These are phyloP conservation scores for Cyberlindnera mycetangii DNA, from an alignment of 805 yeast genomes.

Conservation along the genomic window DNA sequence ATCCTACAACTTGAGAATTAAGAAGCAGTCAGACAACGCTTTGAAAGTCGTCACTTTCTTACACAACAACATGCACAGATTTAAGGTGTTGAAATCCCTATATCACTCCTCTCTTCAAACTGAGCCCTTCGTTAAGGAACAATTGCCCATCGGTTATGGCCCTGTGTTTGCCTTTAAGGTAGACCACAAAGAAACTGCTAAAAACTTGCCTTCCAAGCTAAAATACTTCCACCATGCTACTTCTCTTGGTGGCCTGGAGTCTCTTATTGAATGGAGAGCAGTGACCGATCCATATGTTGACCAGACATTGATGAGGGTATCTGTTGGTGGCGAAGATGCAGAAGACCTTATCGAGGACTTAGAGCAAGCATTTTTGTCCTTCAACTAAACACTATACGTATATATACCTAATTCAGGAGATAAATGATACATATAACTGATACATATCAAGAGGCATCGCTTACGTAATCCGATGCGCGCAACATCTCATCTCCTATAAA, in stretches of 20 bases:
- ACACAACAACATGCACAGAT: conserved; percentile 43
- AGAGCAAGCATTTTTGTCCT: conserved; percentile 45
- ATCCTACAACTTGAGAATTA: conserved; percentile 72
- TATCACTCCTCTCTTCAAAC: conserved; percentile 76
- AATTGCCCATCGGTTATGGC: conserved; percentile 60
- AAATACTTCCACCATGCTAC: conserved; percentile 86
- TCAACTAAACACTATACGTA: conserved; percentile 8
- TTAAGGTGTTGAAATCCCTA: conserved; percentile 48
- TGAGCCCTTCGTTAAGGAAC: conserved; percentile 63
- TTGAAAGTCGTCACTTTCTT: conserved; percentile 58
- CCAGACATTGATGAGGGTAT: conserved; percentile 62
- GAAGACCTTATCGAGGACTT: conserved; percentile 77
- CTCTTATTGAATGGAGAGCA: conserved; percentile 88
- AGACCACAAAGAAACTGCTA: conserved; percentile 50
- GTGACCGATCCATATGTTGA: conserved; percentile 59
- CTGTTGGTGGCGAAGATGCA: conserved; percentile 76
- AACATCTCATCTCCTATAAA: conserved; percentile 10
- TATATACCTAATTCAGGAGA: neutral
- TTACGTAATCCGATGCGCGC: conserved; percentile 9
- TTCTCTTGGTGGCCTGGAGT: conserved; percentile 89
- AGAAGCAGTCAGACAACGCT: conserved; percentile 63
- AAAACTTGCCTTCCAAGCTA: conserved; percentile 58
- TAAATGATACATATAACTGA: neutral
- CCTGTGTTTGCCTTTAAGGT: conserved; percentile 76
- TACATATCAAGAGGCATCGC: neutral